These are phyloP conservation scores for Fusarium sp. DNA, from an alignment of 2,329 filamentous ascomycete genomes.

Conservation along the genomic window DNA sequence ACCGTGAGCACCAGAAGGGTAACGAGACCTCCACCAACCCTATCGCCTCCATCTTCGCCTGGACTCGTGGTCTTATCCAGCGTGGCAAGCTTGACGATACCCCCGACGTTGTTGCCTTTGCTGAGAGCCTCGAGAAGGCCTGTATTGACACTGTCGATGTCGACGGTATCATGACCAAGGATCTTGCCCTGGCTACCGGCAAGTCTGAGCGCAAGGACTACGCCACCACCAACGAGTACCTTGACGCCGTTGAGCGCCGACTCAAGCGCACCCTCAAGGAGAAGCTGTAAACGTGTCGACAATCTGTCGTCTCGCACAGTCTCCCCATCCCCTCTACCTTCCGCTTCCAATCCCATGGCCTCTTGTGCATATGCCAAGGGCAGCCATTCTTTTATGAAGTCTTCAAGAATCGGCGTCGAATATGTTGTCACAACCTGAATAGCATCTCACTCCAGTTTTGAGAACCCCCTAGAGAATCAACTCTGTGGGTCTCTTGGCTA, in stretches of 20 bases:
- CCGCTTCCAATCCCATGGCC: conserved; percentile 28
- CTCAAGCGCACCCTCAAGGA: conserved; percentile 84
- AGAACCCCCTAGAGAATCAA: conserved; percentile 13
- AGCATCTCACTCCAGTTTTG: conserved; percentile 29
- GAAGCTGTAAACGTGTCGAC: conserved; percentile 70
- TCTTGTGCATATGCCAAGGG: conserved; percentile 33
- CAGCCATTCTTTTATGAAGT: conserved; percentile 30
- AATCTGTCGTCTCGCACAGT: conserved; percentile 15
- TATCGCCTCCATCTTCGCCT: conserved; percentile 98
- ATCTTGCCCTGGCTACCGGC: conserved; percentile 93
- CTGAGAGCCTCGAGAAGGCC: conserved; percentile 90
- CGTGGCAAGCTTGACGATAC: conserved; percentile 92
- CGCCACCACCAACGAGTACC: conserved; percentile 92
- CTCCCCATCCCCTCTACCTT: conserved; percentile 17
- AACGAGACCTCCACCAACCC: conserved; percentile 98
- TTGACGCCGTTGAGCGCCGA: conserved; percentile 90
- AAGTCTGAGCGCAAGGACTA: conserved; percentile 87
- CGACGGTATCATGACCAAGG: conserved; percentile 99
- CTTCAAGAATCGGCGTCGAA: conserved; percentile 25
- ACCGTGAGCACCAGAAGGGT: conserved; percentile 98
- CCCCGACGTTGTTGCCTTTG: conserved; percentile 92
- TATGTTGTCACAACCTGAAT: conserved; percentile 30
- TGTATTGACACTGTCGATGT: conserved; percentile 94
- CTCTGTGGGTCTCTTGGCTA: conserved; percentile 15
- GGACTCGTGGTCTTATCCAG: conserved; percentile 94